Base-by-base conservation (phyloP, 331 rosid genomes). In the Acacia pycnantha region DNA sequence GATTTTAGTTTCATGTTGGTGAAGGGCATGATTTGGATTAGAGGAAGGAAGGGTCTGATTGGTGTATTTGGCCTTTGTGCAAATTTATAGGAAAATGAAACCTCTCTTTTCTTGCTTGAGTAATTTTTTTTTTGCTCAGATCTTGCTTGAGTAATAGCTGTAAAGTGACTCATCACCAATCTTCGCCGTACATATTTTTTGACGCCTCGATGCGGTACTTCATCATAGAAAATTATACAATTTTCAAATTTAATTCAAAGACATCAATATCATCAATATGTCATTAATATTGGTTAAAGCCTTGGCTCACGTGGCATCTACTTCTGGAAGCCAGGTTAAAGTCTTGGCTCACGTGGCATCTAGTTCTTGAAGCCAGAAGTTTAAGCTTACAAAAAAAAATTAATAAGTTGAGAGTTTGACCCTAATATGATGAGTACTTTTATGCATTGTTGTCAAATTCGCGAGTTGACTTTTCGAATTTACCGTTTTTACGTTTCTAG, bases 1-100 rank as follows among this genome's bases (percentile, higher is more conserved):
- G 90, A 75, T 76, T 87, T 91, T 97, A 92, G 79, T 67, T 87
- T 92, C 98, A 92, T 92, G 7, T 16, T 66, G 24, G 72, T 7
- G 50, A 56, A 48, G 40, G 46, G 33, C 59, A 19, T 27, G 50
- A 37, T 37, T 6, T 37, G 41, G 41, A 37, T 37, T 37, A 6
- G 41, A 37, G 41, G 41, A 37, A 0, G 41, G 9, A 69, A 37
- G 70, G 37, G 68, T 78, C 44, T 13, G 77, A 43, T 31, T 40
- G 21, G 46, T 19, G 35, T 71, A 78, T 81, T 88, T 48, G 37
- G 50, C 15, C 29, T 22, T 26, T 4, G 13, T 66, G 29, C 68
- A 74, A 27, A 37, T 81, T 29, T 73, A 33, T 73, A 65, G 37
- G 67, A 61, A 61, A 4, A 11, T 61, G 66, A 24, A 56, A n/a